phyloP scores from a whole-genome alignment of 768 basidiomycete genomes.

The Lentinula sp. region DNA sequence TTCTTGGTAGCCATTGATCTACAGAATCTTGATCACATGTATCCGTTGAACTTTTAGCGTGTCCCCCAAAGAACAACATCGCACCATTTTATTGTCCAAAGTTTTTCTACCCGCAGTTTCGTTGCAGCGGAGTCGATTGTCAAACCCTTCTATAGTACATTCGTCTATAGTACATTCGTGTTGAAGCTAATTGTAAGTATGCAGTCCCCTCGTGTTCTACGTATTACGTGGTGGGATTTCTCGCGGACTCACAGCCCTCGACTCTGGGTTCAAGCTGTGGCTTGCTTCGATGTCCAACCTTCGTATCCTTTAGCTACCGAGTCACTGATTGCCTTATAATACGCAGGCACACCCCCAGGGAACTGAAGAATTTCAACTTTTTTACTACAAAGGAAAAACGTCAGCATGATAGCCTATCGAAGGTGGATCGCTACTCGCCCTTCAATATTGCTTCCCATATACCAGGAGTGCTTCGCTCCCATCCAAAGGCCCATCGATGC shows the following conservation, averaged over 20 bases:
- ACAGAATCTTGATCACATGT: no score
- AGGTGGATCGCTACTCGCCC: background rate
- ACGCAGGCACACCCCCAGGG: conserved; percentile 9
- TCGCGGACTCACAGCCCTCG: no score
- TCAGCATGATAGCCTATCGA: background rate
- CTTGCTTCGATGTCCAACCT: conserved; percentile 6
- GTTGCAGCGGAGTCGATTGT: no score
- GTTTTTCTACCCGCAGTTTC: no score
- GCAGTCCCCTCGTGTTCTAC: background rate
- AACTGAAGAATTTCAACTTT: conserved; percentile 8
- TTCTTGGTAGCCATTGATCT: no score
- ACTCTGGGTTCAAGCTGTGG: background rate
- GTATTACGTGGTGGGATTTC: background rate
- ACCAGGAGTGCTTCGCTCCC: conserved; percentile 9
- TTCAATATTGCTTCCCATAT: conserved; percentile 11
- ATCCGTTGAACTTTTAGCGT: no score
- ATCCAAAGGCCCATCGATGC: background rate
- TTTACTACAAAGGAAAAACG: background rate
- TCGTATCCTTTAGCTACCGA: conserved; percentile 9
- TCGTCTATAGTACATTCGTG: no score
- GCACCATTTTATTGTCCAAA: no score
- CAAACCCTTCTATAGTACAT: no score
- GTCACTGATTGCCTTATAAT: conserved; percentile 1
- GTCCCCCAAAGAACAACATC: no score
- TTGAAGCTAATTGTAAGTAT: no score